Percentiles rank a stretch among this genome's conserved stretches.
These are phyloP conservation scores for Russula dissimulans DNA, from an alignment of 768 basidiomycete species.

Conservation along the genomic window DNA sequence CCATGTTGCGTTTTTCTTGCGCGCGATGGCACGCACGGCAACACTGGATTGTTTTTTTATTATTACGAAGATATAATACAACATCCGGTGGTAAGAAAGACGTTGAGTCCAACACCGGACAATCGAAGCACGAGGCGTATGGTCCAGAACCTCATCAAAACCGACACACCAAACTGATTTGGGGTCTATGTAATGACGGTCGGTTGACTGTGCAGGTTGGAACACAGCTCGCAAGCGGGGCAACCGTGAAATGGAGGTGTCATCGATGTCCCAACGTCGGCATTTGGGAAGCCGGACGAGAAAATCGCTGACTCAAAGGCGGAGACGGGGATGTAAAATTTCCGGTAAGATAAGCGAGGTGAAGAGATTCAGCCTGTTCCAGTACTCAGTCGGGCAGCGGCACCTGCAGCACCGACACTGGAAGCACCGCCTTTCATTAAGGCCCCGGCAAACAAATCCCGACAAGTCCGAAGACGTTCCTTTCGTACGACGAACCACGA, in stretches of 20 bases:
- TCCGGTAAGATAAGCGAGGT: neutral
- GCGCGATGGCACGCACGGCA: too few species aligned
- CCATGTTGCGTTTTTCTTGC: neutral
- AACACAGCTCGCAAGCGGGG: neutral
- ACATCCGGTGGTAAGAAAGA: neutral
- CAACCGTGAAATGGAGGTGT: neutral
- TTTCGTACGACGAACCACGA: constrained; percentile 78
- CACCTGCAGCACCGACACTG: constrained; percentile 19
- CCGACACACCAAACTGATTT: neutral
- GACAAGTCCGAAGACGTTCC: constrained; percentile 43
- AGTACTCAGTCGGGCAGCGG: constrained; percentile 15
- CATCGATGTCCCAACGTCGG: neutral
- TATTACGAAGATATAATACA: neutral
- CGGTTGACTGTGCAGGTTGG: neutral
- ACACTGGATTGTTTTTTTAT: too few species aligned
- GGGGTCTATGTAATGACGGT: neutral
- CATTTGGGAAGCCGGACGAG: neutral
- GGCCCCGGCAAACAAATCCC: constrained; percentile 26
- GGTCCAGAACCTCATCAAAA: neutral
- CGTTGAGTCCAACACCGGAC: neutral
- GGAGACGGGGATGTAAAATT: neutral
- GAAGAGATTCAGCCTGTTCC: constrained; percentile 4
- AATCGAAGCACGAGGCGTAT: neutral
- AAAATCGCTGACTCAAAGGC: neutral
- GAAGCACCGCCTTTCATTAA: constrained; percentile 24